Evolutionary conservation across 257 asterid genomes (phyloP), one percentile per base, ranked within the genome.

Genomic region (Echites panduratus): DNA sequence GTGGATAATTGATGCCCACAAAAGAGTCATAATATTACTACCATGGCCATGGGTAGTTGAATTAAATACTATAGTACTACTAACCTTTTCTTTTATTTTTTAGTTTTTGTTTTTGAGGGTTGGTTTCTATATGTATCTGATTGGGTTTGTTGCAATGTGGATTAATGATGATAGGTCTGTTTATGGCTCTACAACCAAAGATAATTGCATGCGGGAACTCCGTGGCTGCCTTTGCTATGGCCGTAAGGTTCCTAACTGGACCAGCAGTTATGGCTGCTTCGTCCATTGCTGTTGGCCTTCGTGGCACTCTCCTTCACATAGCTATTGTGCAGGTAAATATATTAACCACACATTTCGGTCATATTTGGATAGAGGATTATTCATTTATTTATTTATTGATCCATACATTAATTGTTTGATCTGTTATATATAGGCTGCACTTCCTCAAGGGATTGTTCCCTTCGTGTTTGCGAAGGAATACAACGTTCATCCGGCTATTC

Each of bases 241-340:
- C 95, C 24, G 96, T 94, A 22, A 85, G 99, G 84, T 94, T 94
- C 77, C 89, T 94, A 35, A 91, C 96, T 0, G 99, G 99, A 70
- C 99, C 99, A 3, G 99, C 97, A 16, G 99, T 94, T 4, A 94
- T 94, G 99, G 97, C 99, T 24, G 97, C 88, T 2, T 96, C 99
- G 56, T 88, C 99, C 74, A 86, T 94, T 57, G 97, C 90, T 3
- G 89, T 93, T 61, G 98, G 98, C 73, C 89, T 93, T 13, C 98
- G 97, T 32, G 98, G 98, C 70, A 91, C 89, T 32, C 98, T 94
- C 74, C 96, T 94, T 53, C 98, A 86, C 65, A 76, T 94, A 26
- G 97, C 95, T 27, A 94, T 94, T 57, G 98, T 94, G 22, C 98
- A 94, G 96, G 98, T 93, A 67, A 32, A 32, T 3, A 32, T 32